phyloP scores from a whole-genome alignment of 768 basidiomycete species.

The Pleurotus giganteus region DNA sequence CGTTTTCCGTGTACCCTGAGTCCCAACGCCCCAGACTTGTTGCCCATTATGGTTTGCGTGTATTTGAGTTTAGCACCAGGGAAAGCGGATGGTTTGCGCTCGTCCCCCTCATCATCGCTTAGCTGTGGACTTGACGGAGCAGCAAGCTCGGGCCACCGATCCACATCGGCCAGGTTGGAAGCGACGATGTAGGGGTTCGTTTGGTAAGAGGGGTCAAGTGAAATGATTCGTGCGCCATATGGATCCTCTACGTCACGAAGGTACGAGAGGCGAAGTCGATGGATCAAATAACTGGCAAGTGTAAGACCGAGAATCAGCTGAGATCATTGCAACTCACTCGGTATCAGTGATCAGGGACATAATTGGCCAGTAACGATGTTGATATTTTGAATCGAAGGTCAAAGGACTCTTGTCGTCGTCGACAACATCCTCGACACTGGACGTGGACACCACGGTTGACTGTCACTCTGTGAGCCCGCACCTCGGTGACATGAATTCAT shows the following conservation, averaged over 20 bases:
- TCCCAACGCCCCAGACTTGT: slow-evolving; percentile 68
- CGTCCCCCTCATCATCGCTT: slow-evolving; percentile 64
- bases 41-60: slow-evolving; percentile 87
- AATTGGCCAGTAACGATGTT: too few relatives aligned
- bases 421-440: neutral
- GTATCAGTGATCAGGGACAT: slow-evolving; percentile 71
- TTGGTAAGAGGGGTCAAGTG: slow-evolving; percentile 72
- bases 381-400: too few relatives aligned
- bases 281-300: slow-evolving; percentile 62
- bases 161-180: slow-evolving; percentile 72
- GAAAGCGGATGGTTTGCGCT: slow-evolving; percentile 37
- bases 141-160: slow-evolving; percentile 84
- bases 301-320: neutral
- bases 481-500: too few relatives aligned
- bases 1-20: slow-evolving; percentile 73
- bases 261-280: slow-evolving; percentile 81
- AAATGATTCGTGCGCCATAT: slow-evolving; percentile 78
- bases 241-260: slow-evolving; percentile 88
- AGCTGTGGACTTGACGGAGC: slow-evolving; percentile 69
- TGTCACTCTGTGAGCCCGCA: too few relatives aligned
- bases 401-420: neutral
- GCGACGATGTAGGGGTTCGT: slow-evolving; percentile 84
- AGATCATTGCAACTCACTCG: slow-evolving; percentile 35
- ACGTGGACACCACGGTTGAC: too few relatives aligned
- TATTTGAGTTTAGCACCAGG: slow-evolving; percentile 67